Percentiles rank a stretch among this genome's conserved stretches.
Evolutionary conservation across 2,329 filamentous ascomycete genomes (phyloP).

Genomic region (Fusarium solani-melongenae): DNA sequence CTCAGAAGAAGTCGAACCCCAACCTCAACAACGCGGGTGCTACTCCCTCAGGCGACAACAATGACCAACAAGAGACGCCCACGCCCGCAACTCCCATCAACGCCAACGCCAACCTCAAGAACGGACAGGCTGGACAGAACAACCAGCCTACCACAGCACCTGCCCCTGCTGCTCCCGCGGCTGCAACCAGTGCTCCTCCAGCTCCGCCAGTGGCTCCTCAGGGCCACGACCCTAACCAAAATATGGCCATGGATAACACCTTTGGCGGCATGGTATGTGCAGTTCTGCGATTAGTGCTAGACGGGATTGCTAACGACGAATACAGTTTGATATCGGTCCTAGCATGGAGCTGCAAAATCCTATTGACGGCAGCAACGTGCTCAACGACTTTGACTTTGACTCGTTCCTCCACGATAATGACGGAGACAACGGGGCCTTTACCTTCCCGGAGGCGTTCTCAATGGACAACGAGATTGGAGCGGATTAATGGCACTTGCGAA

Average conservation of each 20-base stretch:
- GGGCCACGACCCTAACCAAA: conserved; percentile 49
- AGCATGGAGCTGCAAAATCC: conserved; percentile 68
- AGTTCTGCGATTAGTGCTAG: conserved; percentile 9
- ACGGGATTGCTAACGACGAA: conserved; percentile 10
- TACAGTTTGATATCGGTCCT: conserved; percentile 56
- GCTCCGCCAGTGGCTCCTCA: conserved; percentile 28
- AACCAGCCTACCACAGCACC: conserved; percentile 45
- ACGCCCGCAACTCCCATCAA: conserved; percentile 71
- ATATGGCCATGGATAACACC: conserved; percentile 56
- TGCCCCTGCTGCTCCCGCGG: conserved; percentile 46
- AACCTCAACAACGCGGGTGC: conserved; percentile 60
- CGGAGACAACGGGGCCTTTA: conserved; percentile 61
- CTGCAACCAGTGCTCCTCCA: conserved; percentile 46
- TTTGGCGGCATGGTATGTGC: conserved; percentile 57
- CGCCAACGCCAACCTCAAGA: conserved; percentile 55
- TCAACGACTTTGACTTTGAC: conserved; percentile 76
- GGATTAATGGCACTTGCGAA: conserved; percentile 54
- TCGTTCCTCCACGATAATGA: conserved; percentile 72
- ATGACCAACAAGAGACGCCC: conserved; percentile 67
- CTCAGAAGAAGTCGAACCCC: conserved; percentile 72
- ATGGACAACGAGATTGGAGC: conserved; percentile 69
- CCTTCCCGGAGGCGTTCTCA: conserved; percentile 64
- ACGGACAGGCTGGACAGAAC: conserved; percentile 45
- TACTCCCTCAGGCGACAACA: conserved; percentile 67
- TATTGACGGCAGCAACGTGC: conserved; percentile 64